These are phyloP conservation scores for Mrakia gelida DNA, from an alignment of 768 basidiomycete species.

Conservation along the genomic window DNA sequence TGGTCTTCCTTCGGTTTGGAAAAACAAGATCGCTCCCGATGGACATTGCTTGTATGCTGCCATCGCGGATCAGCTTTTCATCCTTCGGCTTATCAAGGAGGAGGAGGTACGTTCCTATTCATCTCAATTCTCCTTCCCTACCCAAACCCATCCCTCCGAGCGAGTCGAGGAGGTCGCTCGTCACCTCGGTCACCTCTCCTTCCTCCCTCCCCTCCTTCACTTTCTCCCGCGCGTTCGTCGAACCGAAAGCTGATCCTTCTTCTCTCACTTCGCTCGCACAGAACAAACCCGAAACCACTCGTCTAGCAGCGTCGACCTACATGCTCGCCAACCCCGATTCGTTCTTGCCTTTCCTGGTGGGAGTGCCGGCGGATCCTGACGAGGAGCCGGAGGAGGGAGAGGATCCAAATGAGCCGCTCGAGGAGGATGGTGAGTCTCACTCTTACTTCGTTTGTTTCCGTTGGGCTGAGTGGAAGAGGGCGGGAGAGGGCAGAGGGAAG, in stretches of 20 bases:
- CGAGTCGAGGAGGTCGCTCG: neutral
- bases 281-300: constrained; percentile 59
- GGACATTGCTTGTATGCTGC: constrained; percentile 96
- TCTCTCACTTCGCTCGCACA: constrained; percentile 36
- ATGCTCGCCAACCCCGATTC: constrained; percentile 78
- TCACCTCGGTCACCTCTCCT: no score
- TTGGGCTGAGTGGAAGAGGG: neutral
- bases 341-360: constrained; percentile 82
- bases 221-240: neutral
- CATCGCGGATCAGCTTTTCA: constrained; percentile 78
- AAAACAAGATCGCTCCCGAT: constrained; percentile 74
- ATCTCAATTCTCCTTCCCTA: constrained; percentile 5
- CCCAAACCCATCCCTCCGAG: neutral
- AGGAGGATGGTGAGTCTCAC: constrained; percentile 46
- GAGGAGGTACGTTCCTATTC: constrained; percentile 33
- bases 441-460: neutral
- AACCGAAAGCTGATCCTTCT: neutral
- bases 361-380: constrained; percentile 6
- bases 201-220: neutral
- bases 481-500: neutral
- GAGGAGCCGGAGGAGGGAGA: constrained; percentile 51
- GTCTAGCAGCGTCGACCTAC: constrained; percentile 70
- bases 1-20: neutral
- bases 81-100: constrained; percentile 63
- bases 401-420: constrained; percentile 59